Percentiles rank a stretch among this genome's conserved stretches.
These are phyloP conservation scores for Monosporozyma yasuniensis DNA, from an alignment of 805 yeast genomes.

Conservation along the genomic window DNA sequence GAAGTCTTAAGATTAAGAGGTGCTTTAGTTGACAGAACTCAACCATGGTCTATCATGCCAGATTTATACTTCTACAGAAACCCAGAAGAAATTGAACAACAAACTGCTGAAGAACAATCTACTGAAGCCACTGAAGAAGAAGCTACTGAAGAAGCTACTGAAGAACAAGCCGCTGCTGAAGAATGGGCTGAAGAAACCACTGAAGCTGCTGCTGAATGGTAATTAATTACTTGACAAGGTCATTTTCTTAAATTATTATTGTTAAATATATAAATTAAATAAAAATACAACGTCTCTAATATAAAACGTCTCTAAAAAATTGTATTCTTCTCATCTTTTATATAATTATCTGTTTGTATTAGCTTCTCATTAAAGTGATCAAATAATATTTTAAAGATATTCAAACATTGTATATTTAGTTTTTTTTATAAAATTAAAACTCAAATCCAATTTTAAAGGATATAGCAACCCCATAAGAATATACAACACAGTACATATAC, in stretches of 20 bases:
- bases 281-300: constrained; percentile 2
- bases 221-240: constrained; percentile 8
- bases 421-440: no score
- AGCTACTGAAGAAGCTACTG: constrained; percentile 73
- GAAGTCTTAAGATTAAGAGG: constrained; percentile 99
- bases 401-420: no score
- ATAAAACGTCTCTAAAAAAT: constrained; percentile 1
- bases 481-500: background rate
- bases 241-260: constrained; percentile 1
- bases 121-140: constrained; percentile 64
- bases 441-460: no score
- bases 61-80: constrained; percentile 99
- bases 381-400: no score
- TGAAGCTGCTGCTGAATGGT: constrained; percentile 28
- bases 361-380: no score
- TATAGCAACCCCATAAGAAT: background rate
- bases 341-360: background rate
- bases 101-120: constrained; percentile 56
- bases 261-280: constrained; percentile 1
- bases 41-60: constrained; percentile 99
- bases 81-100: constrained; percentile 95
- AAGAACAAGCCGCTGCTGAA: constrained; percentile 55
- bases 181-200: constrained; percentile 49
- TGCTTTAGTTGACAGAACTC: constrained; percentile 88
- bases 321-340: background rate